Evolutionary conservation across 2,329 filamentous ascomycete genomes (phyloP).

Genomic region (Apiospora marii): DNA sequence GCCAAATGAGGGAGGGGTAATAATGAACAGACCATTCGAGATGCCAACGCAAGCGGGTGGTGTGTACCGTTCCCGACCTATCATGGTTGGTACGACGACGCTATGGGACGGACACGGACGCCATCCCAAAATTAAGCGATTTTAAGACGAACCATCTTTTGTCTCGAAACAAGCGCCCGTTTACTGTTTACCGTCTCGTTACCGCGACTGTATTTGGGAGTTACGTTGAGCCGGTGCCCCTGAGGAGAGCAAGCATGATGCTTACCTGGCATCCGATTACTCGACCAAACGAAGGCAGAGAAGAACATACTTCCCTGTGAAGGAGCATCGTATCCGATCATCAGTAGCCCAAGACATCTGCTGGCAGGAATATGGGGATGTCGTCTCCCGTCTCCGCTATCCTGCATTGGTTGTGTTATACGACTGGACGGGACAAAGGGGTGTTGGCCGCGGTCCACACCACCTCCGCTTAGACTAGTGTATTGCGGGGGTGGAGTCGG

Average conservation of each 20-base stretch:
- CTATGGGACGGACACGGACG: background rate
- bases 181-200: background rate
- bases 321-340: background rate
- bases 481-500: slow-evolving; percentile 4
- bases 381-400: background rate
- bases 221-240: background rate
- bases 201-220: background rate
- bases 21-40: background rate
- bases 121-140: background rate
- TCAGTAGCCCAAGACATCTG: background rate
- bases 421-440: slow-evolving; percentile 15
- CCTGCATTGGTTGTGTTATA: background rate
- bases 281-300: background rate
- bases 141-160: background rate
- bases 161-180: background rate
- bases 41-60: background rate
- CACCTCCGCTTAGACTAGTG: background rate
- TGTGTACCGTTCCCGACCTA: background rate
- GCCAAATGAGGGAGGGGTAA: background rate
- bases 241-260: background rate
- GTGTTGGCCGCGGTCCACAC: background rate
- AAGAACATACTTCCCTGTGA: background rate
- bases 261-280: no score
- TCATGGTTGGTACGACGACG: background rate
- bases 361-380: background rate